These are phyloP conservation scores for Athelia psychrophila DNA, from an alignment of 1,284 basidiomycete species.

Conservation along the genomic window DNA sequence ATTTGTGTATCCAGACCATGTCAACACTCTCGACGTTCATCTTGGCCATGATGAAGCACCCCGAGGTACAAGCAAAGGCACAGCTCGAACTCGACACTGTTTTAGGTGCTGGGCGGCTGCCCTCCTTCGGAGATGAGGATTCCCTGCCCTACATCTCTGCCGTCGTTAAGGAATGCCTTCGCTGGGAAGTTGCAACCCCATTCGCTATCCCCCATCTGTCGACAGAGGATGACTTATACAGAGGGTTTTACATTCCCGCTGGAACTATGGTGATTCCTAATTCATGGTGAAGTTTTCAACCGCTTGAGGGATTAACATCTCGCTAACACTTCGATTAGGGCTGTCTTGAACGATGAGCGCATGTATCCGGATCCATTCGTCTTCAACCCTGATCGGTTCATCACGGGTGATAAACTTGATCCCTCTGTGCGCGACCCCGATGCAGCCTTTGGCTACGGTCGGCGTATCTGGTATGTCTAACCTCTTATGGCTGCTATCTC, in stretches of 20 bases:
- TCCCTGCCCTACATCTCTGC: slow-evolving; percentile 17
- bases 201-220: slow-evolving; percentile 18
- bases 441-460: slow-evolving; percentile 13
- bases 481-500: too few species aligned
- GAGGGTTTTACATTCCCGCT: slow-evolving; percentile 22
- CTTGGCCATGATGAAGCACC: slow-evolving; percentile 10
- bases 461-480: slow-evolving; percentile 11
- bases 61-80: slow-evolving; percentile 6
- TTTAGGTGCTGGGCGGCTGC: slow-evolving; percentile 6
- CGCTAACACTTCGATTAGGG: background rate
- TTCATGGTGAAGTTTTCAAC: slow-evolving; percentile 18
- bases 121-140: slow-evolving; percentile 10
- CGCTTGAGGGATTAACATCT: too few species aligned
- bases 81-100: slow-evolving; percentile 10
- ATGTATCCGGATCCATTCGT: slow-evolving; percentile 11
- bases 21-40: slow-evolving; percentile 12
- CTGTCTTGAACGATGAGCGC: slow-evolving; percentile 9
- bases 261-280: slow-evolving; percentile 11
- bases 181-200: slow-evolving; percentile 12
- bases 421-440: slow-evolving; percentile 11
- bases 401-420: slow-evolving; percentile 4
- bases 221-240: slow-evolving; percentile 22
- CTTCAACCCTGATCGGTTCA: slow-evolving; percentile 16
- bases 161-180: slow-evolving; percentile 17
- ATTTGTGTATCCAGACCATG: background rate